Percentiles rank a stretch among this genome's conserved stretches.
phyloP scores from a whole-genome alignment of 768 basidiomycete species.

The Phallus indusiatus region DNA sequence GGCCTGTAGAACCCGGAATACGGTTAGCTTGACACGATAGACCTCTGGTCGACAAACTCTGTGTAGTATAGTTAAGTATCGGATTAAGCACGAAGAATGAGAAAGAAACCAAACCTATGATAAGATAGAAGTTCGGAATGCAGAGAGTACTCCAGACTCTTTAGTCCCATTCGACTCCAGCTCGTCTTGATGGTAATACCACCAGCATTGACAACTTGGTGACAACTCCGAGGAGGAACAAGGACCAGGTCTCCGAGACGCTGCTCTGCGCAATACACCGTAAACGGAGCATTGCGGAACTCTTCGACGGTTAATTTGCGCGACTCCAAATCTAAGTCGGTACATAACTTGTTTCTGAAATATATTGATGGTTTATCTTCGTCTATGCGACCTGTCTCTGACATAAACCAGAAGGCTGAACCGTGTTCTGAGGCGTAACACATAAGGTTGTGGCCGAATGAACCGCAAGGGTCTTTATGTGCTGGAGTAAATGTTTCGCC shows the following conservation, averaged over 20 bases:
- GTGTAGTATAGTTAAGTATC: neutral
- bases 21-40: slow-evolving; percentile 62
- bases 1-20: slow-evolving; percentile 43
- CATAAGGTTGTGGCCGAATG: slow-evolving; percentile 83
- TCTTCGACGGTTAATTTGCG: slow-evolving; percentile 56
- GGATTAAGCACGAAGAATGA: neutral
- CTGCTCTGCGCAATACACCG: slow-evolving; percentile 64
- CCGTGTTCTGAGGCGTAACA: slow-evolving; percentile 65
- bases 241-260: slow-evolving; percentile 68
- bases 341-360: slow-evolving; percentile 38
- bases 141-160: slow-evolving; percentile 48
- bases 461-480: slow-evolving; percentile 79
- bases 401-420: slow-evolving; percentile 85
- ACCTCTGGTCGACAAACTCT: slow-evolving; percentile 77
- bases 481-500: slow-evolving; percentile 79
- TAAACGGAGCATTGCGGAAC: slow-evolving; percentile 55
- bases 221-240: slow-evolving; percentile 72
- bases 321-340: slow-evolving; percentile 67
- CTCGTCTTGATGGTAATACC: slow-evolving; percentile 77
- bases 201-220: slow-evolving; percentile 76
- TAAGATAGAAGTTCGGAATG: slow-evolving; percentile 74
- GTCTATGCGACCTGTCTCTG: slow-evolving; percentile 32
- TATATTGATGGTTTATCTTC: slow-evolving; percentile 45
- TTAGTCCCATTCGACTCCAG: slow-evolving; percentile 78
- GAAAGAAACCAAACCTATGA: slow-evolving; percentile 41